phyloP scores from a whole-genome alignment of 176 grass and related monocot genomes.

The Musa acuminata region DNA sequence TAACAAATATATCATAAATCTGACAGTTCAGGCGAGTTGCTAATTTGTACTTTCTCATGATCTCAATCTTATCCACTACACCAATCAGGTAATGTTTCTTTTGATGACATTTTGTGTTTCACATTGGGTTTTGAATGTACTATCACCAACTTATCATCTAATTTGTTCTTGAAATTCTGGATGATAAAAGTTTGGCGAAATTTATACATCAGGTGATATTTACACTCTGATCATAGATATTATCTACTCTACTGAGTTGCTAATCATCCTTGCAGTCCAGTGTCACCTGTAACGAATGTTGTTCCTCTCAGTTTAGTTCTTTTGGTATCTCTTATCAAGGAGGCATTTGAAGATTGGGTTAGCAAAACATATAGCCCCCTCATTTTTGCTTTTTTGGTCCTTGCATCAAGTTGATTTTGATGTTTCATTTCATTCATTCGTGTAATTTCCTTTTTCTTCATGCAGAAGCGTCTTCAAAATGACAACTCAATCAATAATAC shows the following conservation, averaged over 20 bases:
- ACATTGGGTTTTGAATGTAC: no score
- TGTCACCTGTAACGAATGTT: constrained; percentile 90
- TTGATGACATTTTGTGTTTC: no score
- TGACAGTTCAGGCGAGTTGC: constrained; percentile 99
- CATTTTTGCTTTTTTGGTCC: background rate
- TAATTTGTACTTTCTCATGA: constrained; percentile 99
- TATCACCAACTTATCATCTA: no score
- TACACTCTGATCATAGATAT: background rate
- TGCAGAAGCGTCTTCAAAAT: constrained; percentile 99
- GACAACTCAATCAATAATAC: constrained; percentile 89
- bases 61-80: constrained; percentile 94
- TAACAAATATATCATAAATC: constrained; percentile 22
- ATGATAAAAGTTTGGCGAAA: no score
- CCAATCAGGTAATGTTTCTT: constrained; percentile 61
- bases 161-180: no score
- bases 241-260: constrained; percentile 5
- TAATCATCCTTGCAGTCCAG: constrained; percentile 64
- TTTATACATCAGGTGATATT: no score
- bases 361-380: constrained; percentile 11
- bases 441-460: constrained; percentile 16
- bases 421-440: constrained; percentile 2
- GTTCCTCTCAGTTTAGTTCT: constrained; percentile 94
- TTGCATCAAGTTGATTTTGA: no score
- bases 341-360: constrained; percentile 99
- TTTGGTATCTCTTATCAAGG: constrained; percentile 99